Evolutionary conservation across 2,329 filamentous ascomycete species (phyloP), one percentile per base, ranked within the genome.

Genomic region (Hypoxylon sp.): DNA sequence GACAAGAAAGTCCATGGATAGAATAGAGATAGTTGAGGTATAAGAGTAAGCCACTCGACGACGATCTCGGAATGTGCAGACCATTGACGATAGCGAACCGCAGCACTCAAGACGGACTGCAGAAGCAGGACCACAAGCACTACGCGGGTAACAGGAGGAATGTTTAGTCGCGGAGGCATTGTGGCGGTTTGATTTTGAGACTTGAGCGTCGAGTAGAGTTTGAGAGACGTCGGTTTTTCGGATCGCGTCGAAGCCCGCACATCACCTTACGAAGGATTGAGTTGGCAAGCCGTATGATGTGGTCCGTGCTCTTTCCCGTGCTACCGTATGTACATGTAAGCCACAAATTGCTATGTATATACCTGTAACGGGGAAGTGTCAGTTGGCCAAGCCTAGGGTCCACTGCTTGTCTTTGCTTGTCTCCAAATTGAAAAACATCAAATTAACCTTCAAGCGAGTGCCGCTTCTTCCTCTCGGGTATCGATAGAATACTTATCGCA

Each of bases 1-100:
- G 93, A 92, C 62, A 97, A 75, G 71, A 97, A 92, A 0, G 94
- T 97, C 96, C 96, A 99, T 0, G 96, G 96, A 78, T 97, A 98
- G 76, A 93, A 87, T 65, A 97, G 83, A 64, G 94, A 95, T 62
- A 90, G 84, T 75, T 93, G 90, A 5, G 96, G 96, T 47, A 98
- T 89, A 68, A 98, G 87, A 60, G 92, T 92, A 67, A 99, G 86
- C 83, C 95, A 98, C 67, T 95, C 94, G 66, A 96, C 90, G 73
- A 93, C 88, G 72, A 91, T 90, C 78, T 86, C 85, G 75, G 83
- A 87, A 80, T 88, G 84, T 76, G 83, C 85, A 55, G 83, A 87
- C 86, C 90, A 91, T 82, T 91, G 88, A 68, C 88, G 86, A 77
- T 92, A 92, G 62, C 93, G 88, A 80, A 97, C 89, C 73, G 90